Evolutionary conservation across 371 early-diverging fungal genomes (phyloP).

Genomic region (Mortierella sp.): DNA sequence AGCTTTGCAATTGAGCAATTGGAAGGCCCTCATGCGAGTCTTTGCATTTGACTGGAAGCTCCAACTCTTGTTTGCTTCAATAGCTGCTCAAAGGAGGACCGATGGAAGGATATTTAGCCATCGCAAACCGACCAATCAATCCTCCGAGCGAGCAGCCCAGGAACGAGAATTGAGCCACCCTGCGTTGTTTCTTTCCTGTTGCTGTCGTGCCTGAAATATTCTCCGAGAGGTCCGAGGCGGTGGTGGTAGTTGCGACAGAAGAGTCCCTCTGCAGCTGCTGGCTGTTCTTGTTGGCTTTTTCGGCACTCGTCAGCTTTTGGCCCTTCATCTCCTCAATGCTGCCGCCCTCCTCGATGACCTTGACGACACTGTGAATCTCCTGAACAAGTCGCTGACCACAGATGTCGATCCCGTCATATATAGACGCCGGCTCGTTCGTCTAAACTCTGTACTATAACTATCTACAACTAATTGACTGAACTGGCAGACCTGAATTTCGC

Average conservation of each 20-base stretch:
- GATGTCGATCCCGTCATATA: conserved; percentile 46
- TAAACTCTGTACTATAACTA: conserved; percentile 46
- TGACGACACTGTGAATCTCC: conserved; percentile 37
- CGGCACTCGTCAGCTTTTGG: conserved; percentile 6
- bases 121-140: conserved; percentile 78
- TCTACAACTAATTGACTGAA: too few relatives aligned
- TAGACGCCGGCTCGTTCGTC: conserved; percentile 34
- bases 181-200: background rate
- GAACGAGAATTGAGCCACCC: background rate
- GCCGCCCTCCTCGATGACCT: conserved; percentile 40
- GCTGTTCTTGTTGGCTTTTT: background rate
- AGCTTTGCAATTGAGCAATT: too few relatives aligned
- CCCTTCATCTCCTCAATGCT: conserved; percentile 42
- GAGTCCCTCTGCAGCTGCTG: background rate
- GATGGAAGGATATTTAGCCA: too few relatives aligned
- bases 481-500: too few relatives aligned
- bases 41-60: too few relatives aligned
- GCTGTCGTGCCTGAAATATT: background rate
- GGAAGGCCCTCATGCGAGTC: too few relatives aligned
- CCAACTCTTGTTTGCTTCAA: too few relatives aligned
- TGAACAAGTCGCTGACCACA: conserved; percentile 38
- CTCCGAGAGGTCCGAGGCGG: too few relatives aligned
- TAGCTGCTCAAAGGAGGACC: too few relatives aligned
- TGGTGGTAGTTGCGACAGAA: too few relatives aligned
- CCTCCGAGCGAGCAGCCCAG: conserved; percentile 91